Percentiles rank a stretch among this genome's conserved stretches.
phyloP scores from a whole-genome alignment of 768 basidiomycete species.

The Candolleomyces efflorescens region DNA sequence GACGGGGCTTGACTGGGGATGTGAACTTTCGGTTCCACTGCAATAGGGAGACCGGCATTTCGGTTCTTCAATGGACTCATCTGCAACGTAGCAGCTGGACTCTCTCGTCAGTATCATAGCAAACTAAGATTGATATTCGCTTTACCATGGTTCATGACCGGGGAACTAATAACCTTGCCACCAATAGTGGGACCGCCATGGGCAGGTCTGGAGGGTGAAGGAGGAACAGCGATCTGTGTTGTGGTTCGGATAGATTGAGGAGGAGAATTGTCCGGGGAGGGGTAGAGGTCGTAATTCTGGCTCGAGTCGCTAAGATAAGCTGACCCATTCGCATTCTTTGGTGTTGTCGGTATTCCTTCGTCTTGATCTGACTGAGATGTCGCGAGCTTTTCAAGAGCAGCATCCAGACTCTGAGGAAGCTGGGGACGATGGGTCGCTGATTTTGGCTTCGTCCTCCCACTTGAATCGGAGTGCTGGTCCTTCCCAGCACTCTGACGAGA shows the following conservation, averaged over 20 bases:
- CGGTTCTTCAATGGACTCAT: constrained; percentile 76
- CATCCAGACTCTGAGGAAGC: constrained; percentile 66
- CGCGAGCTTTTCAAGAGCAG: constrained; percentile 63
- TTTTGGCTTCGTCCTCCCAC: constrained; percentile 47
- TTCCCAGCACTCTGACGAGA: constrained; percentile 20
- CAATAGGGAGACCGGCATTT: constrained; percentile 57
- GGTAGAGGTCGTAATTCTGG: not conserved
- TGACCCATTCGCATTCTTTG: constrained; percentile 5
- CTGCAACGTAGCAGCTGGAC: constrained; percentile 58
- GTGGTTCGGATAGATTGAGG: not conserved
- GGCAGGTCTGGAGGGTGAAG: constrained; percentile 43
- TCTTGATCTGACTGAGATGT: constrained; percentile 42
- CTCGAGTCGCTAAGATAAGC: constrained; percentile 3
- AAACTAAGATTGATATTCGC: constrained; percentile 6
- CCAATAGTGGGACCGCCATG: constrained; percentile 44
- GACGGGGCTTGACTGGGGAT: constrained; percentile 21
- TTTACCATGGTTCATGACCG: constrained; percentile 68
- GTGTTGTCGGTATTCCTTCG: constrained; percentile 27
- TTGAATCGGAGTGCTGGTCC: constrained; percentile 27
- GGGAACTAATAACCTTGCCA: constrained; percentile 65
- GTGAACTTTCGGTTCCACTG: constrained; percentile 38
- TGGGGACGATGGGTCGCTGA: constrained; percentile 52
- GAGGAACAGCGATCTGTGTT: constrained; percentile 22
- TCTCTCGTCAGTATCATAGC: constrained; percentile 3
- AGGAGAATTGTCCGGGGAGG: constrained; percentile 4